Evolutionary conservation across 1,139 yeast genomes (phyloP).

Genomic region (Protomyces inundatus): DNA sequence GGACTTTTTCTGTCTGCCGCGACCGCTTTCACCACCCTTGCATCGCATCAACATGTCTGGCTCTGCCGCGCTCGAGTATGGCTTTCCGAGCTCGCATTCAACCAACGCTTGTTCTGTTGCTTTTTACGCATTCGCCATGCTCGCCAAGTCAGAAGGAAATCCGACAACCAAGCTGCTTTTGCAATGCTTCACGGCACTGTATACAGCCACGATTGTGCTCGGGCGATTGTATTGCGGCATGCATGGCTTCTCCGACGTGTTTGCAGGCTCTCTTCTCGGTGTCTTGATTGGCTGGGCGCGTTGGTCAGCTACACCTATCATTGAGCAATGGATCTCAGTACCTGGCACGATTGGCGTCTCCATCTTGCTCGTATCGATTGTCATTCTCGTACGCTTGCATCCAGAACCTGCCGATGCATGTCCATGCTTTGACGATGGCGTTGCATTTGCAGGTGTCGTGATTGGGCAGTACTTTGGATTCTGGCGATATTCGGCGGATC

Average conservation of each 20-base stretch:
- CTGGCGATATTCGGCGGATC: slow-evolving; percentile 18
- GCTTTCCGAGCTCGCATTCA: slow-evolving; percentile 88
- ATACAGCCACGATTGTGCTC: slow-evolving; percentile 61
- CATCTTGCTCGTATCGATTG: slow-evolving; percentile 43
- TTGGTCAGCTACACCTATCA: slow-evolving; percentile 26
- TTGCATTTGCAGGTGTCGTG: slow-evolving; percentile 86
- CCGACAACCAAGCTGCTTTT: slow-evolving; percentile 22
- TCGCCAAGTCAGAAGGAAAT: slow-evolving; percentile 23
- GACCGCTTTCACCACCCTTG: slow-evolving; percentile 89
- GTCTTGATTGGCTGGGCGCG: slow-evolving; percentile 37
- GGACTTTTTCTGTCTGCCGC: slow-evolving; percentile 81
- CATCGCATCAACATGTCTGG: slow-evolving; percentile 84
- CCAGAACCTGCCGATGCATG: slow-evolving; percentile 88
- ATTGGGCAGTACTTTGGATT: slow-evolving; percentile 48
- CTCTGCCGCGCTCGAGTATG: slow-evolving; percentile 87
- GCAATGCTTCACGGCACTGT: slow-evolving; percentile 40
- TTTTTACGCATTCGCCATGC: slow-evolving; percentile 35
- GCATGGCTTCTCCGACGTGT: slow-evolving; percentile 77
- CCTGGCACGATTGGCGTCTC: slow-evolving; percentile 37
- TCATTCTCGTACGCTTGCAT: slow-evolving; percentile 57
- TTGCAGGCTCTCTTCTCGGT: slow-evolving; percentile 65
- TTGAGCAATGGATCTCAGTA: slow-evolving; percentile 29
- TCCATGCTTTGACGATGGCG: slow-evolving; percentile 94
- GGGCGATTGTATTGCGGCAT: slow-evolving; percentile 94
- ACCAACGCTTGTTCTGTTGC: slow-evolving; percentile 71